Evolutionary conservation across 192 early-diverging fungal genomes (phyloP), one percentile per base, ranked within the genome.

Genomic region (Bifiguratus adelaidae): DNA sequence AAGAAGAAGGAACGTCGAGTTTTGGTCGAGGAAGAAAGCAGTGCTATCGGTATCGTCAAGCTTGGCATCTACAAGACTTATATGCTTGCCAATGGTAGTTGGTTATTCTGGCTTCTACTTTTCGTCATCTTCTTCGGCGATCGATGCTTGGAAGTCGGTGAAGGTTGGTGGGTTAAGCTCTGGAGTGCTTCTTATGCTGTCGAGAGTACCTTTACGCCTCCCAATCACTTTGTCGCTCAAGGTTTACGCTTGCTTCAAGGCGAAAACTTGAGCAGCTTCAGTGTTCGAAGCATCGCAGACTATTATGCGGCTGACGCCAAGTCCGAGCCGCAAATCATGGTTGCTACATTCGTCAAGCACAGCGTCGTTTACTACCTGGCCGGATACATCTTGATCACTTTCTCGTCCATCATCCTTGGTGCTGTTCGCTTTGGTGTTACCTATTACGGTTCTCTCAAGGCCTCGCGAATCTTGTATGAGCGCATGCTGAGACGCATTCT

Each of bases 61-160:
- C 48, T 68, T 1, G 22, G 64, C 24, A 76, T 97, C 6, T 97
- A 92, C 72, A 47, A 74, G 3, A 65, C 74, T 19, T 99, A 95
- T 59, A 47, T 86, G 50, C 60, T 58, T 30, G 72, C 76, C 29
- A 77, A 72, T 30, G 86, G 86, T n/a, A 53, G 70, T 13, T 19
- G 48, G 5, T 54, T 62, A 38, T 77, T 74, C 55, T 89, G 86
- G 86, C 23, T 76, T 33, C 23, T 78, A 5, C 11, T 82, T 7
- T 32, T 56, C 3, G 52, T 68, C 22, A 41, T 70, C 0, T 53
- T 78, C 3, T 21, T 61, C 7, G 49, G 58, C 22, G 51, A 53
- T n/a, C 72, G 80, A 44, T 12, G 53, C n/a, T 35, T 77, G 26
- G 56, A 61, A 3, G 68, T 84, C 0, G 16, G 50, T n/a, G 82